These are phyloP conservation scores for Penicillium capsulatum DNA, from an alignment of 2,329 filamentous ascomycete species.

Conservation along the genomic window DNA sequence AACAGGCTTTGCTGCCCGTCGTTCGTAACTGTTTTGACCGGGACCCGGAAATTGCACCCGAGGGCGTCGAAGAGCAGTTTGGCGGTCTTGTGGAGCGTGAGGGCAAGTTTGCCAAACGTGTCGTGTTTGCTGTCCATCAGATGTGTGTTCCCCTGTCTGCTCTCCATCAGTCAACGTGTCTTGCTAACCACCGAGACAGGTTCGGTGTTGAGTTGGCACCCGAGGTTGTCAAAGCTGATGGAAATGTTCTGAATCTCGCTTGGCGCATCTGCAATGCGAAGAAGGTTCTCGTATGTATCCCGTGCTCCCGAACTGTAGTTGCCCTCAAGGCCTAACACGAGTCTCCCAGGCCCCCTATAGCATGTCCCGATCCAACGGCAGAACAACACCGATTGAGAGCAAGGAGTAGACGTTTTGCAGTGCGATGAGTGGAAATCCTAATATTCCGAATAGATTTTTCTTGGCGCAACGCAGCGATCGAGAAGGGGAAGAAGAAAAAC, in stretches of 20 bases:
- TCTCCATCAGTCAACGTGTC: not conserved
- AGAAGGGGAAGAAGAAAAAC: too few relatives aligned
- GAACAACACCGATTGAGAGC: conserved; percentile 53
- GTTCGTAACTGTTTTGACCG: conserved; percentile 90
- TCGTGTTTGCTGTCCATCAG: conserved; percentile 90
- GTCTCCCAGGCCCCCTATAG: conserved; percentile 62
- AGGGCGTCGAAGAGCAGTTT: conserved; percentile 73
- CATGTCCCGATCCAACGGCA: conserved; percentile 62
- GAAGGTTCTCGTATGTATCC: conserved; percentile 77
- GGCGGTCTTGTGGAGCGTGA: conserved; percentile 81
- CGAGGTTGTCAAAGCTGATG: conserved; percentile 86
- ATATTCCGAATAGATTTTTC: too few relatives aligned
- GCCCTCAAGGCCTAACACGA: not conserved
- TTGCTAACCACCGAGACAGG: conserved; percentile 35
- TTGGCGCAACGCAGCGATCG: too few relatives aligned
- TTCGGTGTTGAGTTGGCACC: conserved; percentile 93
- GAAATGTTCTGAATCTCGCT: conserved; percentile 81
- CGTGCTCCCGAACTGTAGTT: not conserved
- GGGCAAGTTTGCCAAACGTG: conserved; percentile 79
- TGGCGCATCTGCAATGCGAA: conserved; percentile 96
- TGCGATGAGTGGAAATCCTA: too few relatives aligned
- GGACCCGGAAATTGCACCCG: conserved; percentile 84
- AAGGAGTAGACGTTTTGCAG: conserved; percentile 19
- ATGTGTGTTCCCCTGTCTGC: conserved; percentile 57
- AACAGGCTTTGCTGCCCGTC: conserved; percentile 72